Evolutionary conservation across 495 filamentous ascomycete species (phyloP).

Genomic region (Lentithecium fluviatile): DNA sequence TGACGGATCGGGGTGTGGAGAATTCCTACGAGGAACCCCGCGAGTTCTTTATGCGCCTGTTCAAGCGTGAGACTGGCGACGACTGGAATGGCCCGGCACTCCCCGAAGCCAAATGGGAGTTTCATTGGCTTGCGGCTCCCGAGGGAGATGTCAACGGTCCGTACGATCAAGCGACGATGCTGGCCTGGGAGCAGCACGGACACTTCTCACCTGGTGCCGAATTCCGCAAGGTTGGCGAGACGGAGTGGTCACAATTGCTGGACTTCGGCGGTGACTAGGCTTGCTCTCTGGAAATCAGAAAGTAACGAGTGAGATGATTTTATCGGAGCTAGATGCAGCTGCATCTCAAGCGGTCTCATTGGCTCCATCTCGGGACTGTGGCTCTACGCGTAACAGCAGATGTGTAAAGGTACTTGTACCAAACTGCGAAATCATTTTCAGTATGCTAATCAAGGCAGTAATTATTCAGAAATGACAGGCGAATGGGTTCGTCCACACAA

Average conservation of each 20-base stretch:
- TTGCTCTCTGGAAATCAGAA: neutral
- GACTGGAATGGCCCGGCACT: conserved; percentile 71
- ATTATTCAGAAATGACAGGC: neutral
- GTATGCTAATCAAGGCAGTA: too few relatives aligned
- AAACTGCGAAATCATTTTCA: too few relatives aligned
- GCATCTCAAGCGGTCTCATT: too few relatives aligned
- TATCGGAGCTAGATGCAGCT: too few relatives aligned
- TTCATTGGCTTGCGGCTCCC: conserved; percentile 83
- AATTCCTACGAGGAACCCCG: conserved; percentile 89
- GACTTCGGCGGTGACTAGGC: conserved; percentile 48
- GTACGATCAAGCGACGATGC: conserved; percentile 81
- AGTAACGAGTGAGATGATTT: too few relatives aligned
- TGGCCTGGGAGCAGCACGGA: conserved; percentile 81
- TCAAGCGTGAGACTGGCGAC: conserved; percentile 82
- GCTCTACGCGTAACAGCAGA: too few relatives aligned
- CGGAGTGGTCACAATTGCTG: conserved; percentile 60
- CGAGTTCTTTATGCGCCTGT: conserved; percentile 81
- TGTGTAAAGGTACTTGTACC: too few relatives aligned
- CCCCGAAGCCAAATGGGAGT: conserved; percentile 72
- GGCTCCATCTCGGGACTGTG: too few relatives aligned
- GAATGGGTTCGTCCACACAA: neutral
- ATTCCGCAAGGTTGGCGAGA: conserved; percentile 65
- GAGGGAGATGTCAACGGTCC: conserved; percentile 77
- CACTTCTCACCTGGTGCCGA: conserved; percentile 95
- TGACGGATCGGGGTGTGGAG: conserved; percentile 74